Conservation (phyloP, 805 yeast genomes). For the Saccharomycopsis sp. region DNA sequence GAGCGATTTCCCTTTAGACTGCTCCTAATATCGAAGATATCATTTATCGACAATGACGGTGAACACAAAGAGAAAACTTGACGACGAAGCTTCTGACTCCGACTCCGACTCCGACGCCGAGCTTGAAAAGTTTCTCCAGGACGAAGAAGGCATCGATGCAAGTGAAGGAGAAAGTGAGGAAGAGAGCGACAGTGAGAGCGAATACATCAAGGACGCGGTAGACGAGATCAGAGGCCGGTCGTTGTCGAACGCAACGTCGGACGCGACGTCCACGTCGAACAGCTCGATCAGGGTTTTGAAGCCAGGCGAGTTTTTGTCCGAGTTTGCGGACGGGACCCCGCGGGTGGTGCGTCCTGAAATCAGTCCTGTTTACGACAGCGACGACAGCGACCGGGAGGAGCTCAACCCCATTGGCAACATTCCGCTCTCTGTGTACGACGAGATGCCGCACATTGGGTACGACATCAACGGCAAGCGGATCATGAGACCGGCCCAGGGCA, state of each 20-base stretch:
- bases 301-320: constrained; percentile 18
- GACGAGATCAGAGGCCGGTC: constrained; percentile 47
- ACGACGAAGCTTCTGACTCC: too few relatives aligned
- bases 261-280: constrained; percentile 19
- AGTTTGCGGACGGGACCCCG: constrained; percentile 64
- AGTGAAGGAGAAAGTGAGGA: constrained; percentile 34
- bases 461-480: constrained; percentile 95
- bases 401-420: constrained; percentile 87
- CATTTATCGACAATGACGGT: too few relatives aligned
- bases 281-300: too few relatives aligned
- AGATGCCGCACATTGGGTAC: constrained; percentile 95
- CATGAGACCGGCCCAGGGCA: constrained; percentile 97
- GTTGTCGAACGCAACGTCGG: constrained; percentile 38
- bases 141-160: constrained; percentile 34
- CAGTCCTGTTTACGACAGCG: constrained; percentile 89
- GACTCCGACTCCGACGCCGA: constrained; percentile 49
- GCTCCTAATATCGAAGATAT: too few relatives aligned
- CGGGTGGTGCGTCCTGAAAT: constrained; percentile 81
- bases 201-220: constrained; percentile 33
- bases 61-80: too few relatives aligned
- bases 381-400: constrained; percentile 70
- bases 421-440: constrained; percentile 89
- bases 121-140: constrained; percentile 50
- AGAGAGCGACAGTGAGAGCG: constrained; percentile 41
- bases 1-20: too few relatives aligned